Conservation (phyloP, 1,284 basidiomycete genomes). For the Ganoderma sinense region DNA sequence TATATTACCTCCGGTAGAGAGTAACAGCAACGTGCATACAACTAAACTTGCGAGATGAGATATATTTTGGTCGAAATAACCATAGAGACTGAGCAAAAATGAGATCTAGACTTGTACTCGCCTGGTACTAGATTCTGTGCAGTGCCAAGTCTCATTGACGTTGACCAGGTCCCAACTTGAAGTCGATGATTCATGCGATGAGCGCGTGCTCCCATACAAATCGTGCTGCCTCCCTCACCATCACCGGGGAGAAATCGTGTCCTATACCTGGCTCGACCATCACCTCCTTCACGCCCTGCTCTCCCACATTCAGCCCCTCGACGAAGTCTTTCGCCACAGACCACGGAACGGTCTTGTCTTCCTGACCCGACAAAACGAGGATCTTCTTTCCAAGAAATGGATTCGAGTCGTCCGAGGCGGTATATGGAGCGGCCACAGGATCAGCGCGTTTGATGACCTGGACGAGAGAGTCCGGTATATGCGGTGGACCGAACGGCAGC, state of each 20-base stretch:
- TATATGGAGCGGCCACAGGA: constrained; percentile 50
- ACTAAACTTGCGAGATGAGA: no score
- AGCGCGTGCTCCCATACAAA: constrained; percentile 50
- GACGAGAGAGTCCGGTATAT: constrained; percentile 64
- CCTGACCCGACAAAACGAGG: constrained; percentile 68
- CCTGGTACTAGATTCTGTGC: no score
- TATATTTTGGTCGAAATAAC: no score
- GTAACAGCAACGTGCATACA: no score
- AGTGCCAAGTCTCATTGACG: no score
- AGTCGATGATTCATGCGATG: constrained; percentile 8
- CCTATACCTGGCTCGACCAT: constrained; percentile 56
- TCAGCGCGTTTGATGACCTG: constrained; percentile 54
- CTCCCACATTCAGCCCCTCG: constrained; percentile 56
- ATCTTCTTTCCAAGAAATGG: constrained; percentile 76
- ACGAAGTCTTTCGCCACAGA: constrained; percentile 57
- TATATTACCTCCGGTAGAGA: no score
- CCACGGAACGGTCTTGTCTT: constrained; percentile 69
- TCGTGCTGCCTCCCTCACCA: constrained; percentile 52
- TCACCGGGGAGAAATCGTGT: constrained; percentile 59
- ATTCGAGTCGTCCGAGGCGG: constrained; percentile 48
- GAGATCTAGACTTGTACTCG: no score
- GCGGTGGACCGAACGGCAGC: constrained; percentile 58
- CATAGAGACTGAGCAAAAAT: no score
- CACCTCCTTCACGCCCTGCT: constrained; percentile 55
- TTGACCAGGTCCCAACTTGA: no score